Percentiles rank a stretch among this genome's conserved stretches.
Evolutionary conservation across 805 yeast genomes (phyloP).

Genomic region (Metschnikowia cubensis): DNA sequence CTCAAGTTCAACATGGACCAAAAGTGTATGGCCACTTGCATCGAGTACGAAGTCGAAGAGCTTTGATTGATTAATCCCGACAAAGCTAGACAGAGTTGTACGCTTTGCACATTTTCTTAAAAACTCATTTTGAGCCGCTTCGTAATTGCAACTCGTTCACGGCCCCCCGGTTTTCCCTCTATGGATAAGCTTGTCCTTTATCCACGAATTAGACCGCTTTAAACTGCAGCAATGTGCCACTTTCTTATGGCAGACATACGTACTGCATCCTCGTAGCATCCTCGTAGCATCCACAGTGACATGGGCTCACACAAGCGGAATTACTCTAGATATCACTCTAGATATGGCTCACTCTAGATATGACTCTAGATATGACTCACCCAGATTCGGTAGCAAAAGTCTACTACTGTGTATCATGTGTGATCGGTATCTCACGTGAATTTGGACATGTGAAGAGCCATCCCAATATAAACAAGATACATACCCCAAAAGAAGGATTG

Average conservation of each 20-base stretch:
- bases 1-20: too few relatives aligned
- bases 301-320: not conserved
- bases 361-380: too few relatives aligned
- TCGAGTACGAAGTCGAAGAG: slow-evolving; percentile 35
- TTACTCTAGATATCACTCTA: too few relatives aligned
- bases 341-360: not conserved
- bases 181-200: not conserved
- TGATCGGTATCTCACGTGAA: too few relatives aligned
- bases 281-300: slow-evolving; percentile 3
- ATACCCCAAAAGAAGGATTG: too few relatives aligned
- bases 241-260: not conserved
- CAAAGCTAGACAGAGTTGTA: not conserved
- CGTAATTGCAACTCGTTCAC: not conserved
- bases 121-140: not conserved
- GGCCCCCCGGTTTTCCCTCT: not conserved
- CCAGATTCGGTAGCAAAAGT: too few relatives aligned
- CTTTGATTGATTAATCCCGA: slow-evolving; percentile 6
- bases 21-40: slow-evolving; percentile 75
- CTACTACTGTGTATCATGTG: too few relatives aligned
- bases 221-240: slow-evolving; percentile 1
- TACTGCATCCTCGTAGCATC: not conserved
- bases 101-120: not conserved
- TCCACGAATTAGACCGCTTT: not conserved
- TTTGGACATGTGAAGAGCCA: too few relatives aligned
- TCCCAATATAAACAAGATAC: too few relatives aligned